Conservation (phyloP, 345 rosid species). For the Draba incana region DNA sequence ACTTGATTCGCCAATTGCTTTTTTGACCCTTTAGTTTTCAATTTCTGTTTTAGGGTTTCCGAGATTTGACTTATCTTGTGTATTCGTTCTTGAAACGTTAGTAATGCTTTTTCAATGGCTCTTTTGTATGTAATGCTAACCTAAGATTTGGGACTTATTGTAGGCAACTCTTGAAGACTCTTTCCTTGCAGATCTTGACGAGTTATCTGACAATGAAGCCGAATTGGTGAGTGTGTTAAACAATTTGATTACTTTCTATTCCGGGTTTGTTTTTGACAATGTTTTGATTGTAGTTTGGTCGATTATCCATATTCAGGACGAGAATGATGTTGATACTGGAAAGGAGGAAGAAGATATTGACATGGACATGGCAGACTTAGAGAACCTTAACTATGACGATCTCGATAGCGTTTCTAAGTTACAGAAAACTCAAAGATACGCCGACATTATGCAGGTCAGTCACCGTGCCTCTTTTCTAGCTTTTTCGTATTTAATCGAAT, state of each 20-base stretch:
- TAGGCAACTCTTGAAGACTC: conserved; percentile 95
- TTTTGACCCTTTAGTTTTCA: neutral
- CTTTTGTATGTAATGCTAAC: neutral
- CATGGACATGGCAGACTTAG: conserved; percentile 77
- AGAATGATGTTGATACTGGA: conserved; percentile 60
- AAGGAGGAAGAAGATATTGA: conserved; percentile 82
- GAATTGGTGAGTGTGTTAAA: conserved; percentile 52
- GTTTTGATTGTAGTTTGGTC: conserved; percentile 15
- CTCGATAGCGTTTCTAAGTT: conserved; percentile 80
- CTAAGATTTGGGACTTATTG: conserved; percentile 10
- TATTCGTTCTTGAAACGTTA: neutral
- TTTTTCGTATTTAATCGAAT: neutral
- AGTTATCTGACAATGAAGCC: conserved; percentile 90
- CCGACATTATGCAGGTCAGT: conserved; percentile 80
- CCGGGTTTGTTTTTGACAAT: neutral
- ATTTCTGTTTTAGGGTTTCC: conserved; percentile 5
- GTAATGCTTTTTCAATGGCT: too few species aligned
- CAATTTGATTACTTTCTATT: neutral
- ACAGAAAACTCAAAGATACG: conserved; percentile 79
- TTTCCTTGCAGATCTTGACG: conserved; percentile 94
- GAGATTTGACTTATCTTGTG: neutral
- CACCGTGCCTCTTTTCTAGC: neutral
- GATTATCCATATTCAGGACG: conserved; percentile 53
- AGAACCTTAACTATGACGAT: conserved; percentile 82
- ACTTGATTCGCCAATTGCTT: neutral